Conservation (phyloP, 768 basidiomycete genomes). For the Tylopilus plumbeoviolaceoides region DNA sequence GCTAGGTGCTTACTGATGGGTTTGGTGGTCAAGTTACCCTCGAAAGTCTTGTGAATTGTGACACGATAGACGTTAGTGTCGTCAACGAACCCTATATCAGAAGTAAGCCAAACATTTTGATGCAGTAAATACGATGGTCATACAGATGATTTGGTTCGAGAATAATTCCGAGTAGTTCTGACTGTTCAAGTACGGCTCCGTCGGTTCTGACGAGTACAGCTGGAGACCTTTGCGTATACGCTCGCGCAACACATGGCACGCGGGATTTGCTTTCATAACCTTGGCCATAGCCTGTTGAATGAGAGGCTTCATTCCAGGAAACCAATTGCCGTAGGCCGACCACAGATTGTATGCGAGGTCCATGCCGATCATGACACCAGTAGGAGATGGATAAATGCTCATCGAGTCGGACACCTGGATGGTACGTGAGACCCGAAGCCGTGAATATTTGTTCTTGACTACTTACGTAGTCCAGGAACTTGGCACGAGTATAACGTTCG, state of each 20-base stretch:
- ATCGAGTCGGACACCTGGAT: conserved; percentile 86
- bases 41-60: conserved; percentile 99
- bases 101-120: conserved; percentile 3
- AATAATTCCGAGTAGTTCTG: conserved; percentile 96
- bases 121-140: conserved; percentile 18
- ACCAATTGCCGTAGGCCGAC: conserved; percentile 99
- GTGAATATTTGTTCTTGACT: background rate
- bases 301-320: conserved; percentile 97
- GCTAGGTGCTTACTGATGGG: conserved; percentile 70
- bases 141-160: conserved; percentile 97
- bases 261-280: conserved; percentile 99
- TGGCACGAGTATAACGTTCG: conserved; percentile 96
- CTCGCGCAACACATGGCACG: conserved; percentile 94
- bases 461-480: conserved; percentile 95
- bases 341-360: conserved; percentile 97
- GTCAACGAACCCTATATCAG: conserved; percentile 88
- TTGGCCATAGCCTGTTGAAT: conserved; percentile 99
- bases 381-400: conserved; percentile 99
- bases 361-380: conserved; percentile 98
- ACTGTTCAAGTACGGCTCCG: conserved; percentile 98
- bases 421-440: conserved; percentile 5
- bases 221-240: conserved; percentile 98
- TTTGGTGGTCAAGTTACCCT: conserved; percentile 99
- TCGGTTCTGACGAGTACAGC: conserved; percentile 97
- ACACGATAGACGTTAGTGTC: conserved; percentile 99